These are phyloP conservation scores for Hyphopichia fennica DNA, from an alignment of 1,139 yeast species.

Conservation along the genomic window DNA sequence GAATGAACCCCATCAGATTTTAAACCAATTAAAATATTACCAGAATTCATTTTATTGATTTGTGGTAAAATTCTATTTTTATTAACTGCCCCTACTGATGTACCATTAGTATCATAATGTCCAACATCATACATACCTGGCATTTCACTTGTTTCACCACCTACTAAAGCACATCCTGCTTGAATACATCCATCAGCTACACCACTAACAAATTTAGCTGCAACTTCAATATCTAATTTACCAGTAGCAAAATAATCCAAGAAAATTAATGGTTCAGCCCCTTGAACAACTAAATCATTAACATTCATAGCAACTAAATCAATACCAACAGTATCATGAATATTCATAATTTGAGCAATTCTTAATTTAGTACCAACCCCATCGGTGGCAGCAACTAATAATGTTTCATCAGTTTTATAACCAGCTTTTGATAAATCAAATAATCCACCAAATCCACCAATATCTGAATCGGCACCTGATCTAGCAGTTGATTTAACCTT, in stretches of 20 bases:
- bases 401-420: constrained; percentile 68
- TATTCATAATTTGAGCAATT: constrained; percentile 86
- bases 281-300: constrained; percentile 95
- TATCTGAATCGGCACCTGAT: constrained; percentile 95
- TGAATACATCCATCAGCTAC: constrained; percentile 95
- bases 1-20: constrained; percentile 94
- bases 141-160: constrained; percentile 99
- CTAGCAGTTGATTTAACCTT: constrained; percentile 94
- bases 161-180: constrained; percentile 97
- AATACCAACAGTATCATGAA: constrained; percentile 95
- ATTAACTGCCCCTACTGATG: constrained; percentile 98
- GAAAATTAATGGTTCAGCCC: constrained; percentile 96
- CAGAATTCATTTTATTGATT: constrained; percentile 62
- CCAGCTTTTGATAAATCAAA: constrained; percentile 92
- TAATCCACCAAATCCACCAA: constrained; percentile 98
- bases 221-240: constrained; percentile 77
- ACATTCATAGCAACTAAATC: constrained; percentile 99
- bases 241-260: constrained; percentile 97
- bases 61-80: constrained; percentile 75
- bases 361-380: constrained; percentile 98
- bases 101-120: constrained; percentile 97
- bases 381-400: constrained; percentile 96
- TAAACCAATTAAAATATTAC: constrained; percentile 83
- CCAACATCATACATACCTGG: constrained; percentile 97
- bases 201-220: constrained; percentile 88